These are phyloP conservation scores for Sporothrix pallida DNA, from an alignment of 2,329 filamentous ascomycete genomes.

Conservation along the genomic window DNA sequence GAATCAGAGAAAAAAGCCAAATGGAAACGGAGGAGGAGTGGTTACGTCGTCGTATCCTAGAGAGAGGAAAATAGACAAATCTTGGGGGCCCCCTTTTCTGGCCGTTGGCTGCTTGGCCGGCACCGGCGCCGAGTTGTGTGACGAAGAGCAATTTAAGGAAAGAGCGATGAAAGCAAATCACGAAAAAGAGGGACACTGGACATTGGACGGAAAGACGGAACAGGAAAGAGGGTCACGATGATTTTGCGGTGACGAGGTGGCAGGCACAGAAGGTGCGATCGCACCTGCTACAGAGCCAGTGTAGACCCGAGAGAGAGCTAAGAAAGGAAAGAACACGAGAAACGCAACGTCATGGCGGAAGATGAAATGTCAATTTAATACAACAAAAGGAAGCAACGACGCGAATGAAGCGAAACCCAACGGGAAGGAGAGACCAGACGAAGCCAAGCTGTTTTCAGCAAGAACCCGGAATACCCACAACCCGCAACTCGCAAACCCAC, in stretches of 20 bases:
- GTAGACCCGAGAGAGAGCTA: neutral
- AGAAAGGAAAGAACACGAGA: constrained; percentile 12
- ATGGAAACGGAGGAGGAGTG: neutral
- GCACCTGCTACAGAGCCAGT: too few species aligned
- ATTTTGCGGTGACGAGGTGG: neutral
- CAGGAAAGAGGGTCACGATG: constrained; percentile 23
- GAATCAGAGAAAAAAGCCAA: neutral
- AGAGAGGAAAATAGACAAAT: too few species aligned
- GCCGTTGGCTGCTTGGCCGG: neutral
- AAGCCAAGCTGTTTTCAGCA: constrained; percentile 17
- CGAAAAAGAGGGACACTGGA: neutral
- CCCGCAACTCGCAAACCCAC: neutral
- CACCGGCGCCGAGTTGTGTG: constrained; percentile 11
- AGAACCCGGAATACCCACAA: constrained; percentile 13
- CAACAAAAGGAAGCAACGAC: neutral
- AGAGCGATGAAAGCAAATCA: neutral
- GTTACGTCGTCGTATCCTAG: constrained; percentile 21
- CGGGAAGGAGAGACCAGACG: constrained; percentile 19
- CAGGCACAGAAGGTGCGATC: neutral
- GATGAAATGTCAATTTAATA: neutral
- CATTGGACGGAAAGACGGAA: constrained; percentile 15
- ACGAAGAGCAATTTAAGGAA: neutral
- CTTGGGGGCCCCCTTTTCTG: neutral
- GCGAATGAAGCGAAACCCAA: neutral
- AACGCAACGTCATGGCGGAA: constrained; percentile 2